These are phyloP conservation scores for Fraxinus nigra DNA, from an alignment of 305 asterid genomes.

Conservation along the genomic window DNA sequence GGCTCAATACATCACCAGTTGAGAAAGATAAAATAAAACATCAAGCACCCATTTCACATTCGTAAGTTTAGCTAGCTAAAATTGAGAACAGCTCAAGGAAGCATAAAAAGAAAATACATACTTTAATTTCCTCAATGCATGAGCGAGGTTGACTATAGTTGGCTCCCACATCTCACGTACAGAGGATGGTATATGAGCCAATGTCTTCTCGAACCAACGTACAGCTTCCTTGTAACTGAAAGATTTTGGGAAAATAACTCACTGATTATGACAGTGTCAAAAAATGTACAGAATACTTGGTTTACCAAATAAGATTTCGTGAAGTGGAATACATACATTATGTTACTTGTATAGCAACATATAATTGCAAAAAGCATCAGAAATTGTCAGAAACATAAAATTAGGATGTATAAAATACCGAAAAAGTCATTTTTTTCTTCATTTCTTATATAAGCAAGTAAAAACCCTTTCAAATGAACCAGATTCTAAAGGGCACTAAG, in stretches of 20 bases:
- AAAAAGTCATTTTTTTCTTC: not conserved
- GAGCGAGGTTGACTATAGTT: constrained; percentile 91
- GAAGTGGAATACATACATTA: not conserved
- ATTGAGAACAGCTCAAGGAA: not conserved
- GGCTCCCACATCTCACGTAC: constrained; percentile 96
- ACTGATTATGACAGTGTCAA: not conserved
- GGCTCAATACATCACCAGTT: not conserved
- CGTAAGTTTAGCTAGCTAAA: not conserved
- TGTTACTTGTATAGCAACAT: not conserved
- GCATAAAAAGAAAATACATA: constrained; percentile 27
- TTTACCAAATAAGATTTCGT: not conserved
- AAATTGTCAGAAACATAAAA: not conserved
- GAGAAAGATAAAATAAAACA: not conserved
- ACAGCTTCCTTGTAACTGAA: constrained; percentile 83
- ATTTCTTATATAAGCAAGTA: not conserved
- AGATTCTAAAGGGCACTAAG: not conserved
- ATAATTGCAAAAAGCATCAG: not conserved
- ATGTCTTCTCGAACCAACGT: constrained; percentile 88
- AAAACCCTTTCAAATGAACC: not conserved
- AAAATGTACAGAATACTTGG: not conserved
- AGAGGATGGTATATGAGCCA: constrained; percentile 78
- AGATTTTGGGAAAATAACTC: constrained; percentile 12
- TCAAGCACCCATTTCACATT: constrained; percentile 8
- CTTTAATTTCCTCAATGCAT: constrained; percentile 86
- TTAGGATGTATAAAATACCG: not conserved